Evolutionary conservation across 441 rosid genomes (phyloP).

Genomic region (Erodium moschatum): DNA sequence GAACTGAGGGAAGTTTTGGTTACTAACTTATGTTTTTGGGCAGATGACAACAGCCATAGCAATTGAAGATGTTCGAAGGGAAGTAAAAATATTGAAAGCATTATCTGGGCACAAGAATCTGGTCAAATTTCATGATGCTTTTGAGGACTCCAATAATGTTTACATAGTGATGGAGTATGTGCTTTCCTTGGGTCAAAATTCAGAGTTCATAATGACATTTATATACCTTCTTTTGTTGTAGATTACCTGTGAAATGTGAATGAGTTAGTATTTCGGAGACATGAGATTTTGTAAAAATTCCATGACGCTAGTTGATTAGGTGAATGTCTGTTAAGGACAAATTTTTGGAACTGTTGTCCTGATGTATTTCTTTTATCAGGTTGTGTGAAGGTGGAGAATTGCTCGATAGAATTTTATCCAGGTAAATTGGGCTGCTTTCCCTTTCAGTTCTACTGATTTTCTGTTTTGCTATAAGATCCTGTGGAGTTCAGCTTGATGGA

Average conservation of each 20-base stretch:
- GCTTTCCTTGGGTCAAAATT: background rate
- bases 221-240: no score
- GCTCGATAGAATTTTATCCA: conserved; percentile 50
- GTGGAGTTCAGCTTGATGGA: conserved; percentile 8
- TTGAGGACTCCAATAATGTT: conserved; percentile 43
- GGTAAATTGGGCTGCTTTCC: conserved; percentile 25
- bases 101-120: conserved; percentile 46
- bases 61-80: conserved; percentile 56
- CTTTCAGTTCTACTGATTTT: background rate
- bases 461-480: background rate
- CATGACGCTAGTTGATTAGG: no score
- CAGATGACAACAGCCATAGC: conserved; percentile 60
- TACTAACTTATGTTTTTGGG: conserved; percentile 17
- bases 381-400: conserved; percentile 52
- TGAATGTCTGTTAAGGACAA: no score
- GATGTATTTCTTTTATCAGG: conserved; percentile 23
- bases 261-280: no score
- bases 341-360: background rate
- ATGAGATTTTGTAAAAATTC: no score
- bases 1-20: background rate
- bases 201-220: no score
- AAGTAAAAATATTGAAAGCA: conserved; percentile 51
- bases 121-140: conserved; percentile 47
- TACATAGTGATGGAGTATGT: conserved; percentile 63
- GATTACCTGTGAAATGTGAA: no score